These are phyloP conservation scores for Rhodamnia argentea DNA, from an alignment of 345 rosid genomes.

Conservation along the genomic window DNA sequence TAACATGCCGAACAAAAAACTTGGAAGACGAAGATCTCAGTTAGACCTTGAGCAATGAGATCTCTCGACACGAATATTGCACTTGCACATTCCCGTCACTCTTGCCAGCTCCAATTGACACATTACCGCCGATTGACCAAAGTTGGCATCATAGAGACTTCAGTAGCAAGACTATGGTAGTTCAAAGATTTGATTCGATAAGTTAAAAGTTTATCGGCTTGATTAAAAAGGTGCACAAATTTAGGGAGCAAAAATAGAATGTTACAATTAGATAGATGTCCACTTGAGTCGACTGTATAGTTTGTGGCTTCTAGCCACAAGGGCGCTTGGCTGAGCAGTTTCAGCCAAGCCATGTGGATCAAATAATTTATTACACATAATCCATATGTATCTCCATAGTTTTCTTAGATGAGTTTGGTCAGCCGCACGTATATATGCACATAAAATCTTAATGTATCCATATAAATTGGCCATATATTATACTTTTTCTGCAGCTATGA, in stretches of 20 bases:
- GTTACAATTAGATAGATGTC: neutral
- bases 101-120: neutral
- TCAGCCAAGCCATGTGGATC: neutral
- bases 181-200: neutral
- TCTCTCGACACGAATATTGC: neutral
- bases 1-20: neutral
- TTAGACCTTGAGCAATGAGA: neutral
- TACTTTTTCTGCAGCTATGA: neutral
- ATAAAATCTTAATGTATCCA: neutral
- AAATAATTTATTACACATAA: neutral
- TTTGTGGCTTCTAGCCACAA: neutral
- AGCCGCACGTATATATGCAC: neutral
- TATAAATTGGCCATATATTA: neutral
- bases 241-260: neutral
- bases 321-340: neutral
- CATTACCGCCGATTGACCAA: neutral
- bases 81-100: neutral
- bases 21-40: neutral
- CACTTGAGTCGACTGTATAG: neutral
- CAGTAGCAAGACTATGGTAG: neutral
- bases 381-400: neutral
- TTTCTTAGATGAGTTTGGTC: neutral
- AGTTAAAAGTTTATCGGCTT: neutral
- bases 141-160: neutral
- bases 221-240: neutral